These are phyloP conservation scores for Saturnispora serradocipensis DNA, from an alignment of 805 yeast species.

Conservation along the genomic window DNA sequence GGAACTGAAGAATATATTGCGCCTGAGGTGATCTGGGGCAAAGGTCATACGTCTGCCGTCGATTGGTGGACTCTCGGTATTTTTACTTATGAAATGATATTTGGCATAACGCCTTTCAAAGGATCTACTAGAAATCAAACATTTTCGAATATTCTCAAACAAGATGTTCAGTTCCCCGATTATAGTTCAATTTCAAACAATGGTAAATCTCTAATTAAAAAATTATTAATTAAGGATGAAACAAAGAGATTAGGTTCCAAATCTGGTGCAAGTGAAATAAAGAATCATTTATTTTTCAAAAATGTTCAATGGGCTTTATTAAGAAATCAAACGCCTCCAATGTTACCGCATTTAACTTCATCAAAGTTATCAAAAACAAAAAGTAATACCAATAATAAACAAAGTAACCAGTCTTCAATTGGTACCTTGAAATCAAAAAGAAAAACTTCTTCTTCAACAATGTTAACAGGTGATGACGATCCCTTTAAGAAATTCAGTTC, in stretches of 20 bases:
- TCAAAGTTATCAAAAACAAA: conserved; percentile 15
- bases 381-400: conserved; percentile 11
- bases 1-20: conserved; percentile 99
- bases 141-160: conserved; percentile 76
- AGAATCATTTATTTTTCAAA: conserved; percentile 85
- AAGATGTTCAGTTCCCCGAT: conserved; percentile 75
- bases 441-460: conserved; percentile 24
- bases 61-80: conserved; percentile 99
- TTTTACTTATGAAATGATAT: conserved; percentile 85
- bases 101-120: conserved; percentile 94
- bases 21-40: conserved; percentile 94
- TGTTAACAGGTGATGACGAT: conserved; percentile 32
- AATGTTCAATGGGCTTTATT: conserved; percentile 91
- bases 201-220: conserved; percentile 74
- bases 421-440: conserved; percentile 37
- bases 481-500: conserved; percentile 84
- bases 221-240: conserved; percentile 82
- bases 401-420: conserved; percentile 23
- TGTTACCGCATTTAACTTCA: conserved; percentile 66
- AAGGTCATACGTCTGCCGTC: conserved; percentile 95
- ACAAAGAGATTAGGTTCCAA: conserved; percentile 80
- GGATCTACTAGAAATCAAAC: conserved; percentile 85
- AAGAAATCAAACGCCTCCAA: conserved; percentile 89
- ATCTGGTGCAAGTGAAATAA: conserved; percentile 92
- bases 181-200: conserved; percentile 46